phyloP scores from a whole-genome alignment of 441 rosid genomes.

The Erysimum pusillum region DNA sequence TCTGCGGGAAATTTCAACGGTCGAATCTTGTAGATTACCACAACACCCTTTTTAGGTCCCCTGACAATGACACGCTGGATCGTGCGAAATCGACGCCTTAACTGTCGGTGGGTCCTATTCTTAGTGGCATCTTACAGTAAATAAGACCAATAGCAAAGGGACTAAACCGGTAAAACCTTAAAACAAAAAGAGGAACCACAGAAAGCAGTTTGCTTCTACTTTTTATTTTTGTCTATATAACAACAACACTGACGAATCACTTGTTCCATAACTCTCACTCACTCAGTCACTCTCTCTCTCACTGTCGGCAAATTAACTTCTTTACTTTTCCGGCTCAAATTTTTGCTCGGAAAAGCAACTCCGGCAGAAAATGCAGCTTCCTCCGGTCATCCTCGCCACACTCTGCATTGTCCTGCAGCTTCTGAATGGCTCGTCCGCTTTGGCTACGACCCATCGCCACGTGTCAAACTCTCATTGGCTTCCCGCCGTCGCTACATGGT shows the following conservation, averaged over 20 bases:
- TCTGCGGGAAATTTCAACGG: slow-evolving; percentile 45
- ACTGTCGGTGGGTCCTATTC: slow-evolving; percentile 72
- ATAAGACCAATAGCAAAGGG: slow-evolving; percentile 38
- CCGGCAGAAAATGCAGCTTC: slow-evolving; percentile 45
- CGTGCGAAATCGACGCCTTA: slow-evolving; percentile 83
- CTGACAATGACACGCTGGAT: slow-evolving; percentile 48
- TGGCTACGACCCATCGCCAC: slow-evolving; percentile 34
- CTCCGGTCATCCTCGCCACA: slow-evolving; percentile 25
- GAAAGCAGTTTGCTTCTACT: slow-evolving; percentile 30
- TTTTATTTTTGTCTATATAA: slow-evolving; percentile 31
- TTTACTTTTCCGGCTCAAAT: not conserved
- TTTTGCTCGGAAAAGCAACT: not conserved
- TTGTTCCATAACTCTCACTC: slow-evolving; percentile 30
- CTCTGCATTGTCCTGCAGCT: slow-evolving; percentile 45
- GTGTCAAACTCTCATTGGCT: slow-evolving; percentile 64
- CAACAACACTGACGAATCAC: slow-evolving; percentile 37
- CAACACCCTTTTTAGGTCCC: slow-evolving; percentile 47
- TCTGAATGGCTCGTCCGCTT: not conserved
- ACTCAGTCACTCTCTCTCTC: slow-evolving; percentile 27
- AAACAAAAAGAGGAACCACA: slow-evolving; percentile 36
- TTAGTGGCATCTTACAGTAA: slow-evolving; percentile 57
- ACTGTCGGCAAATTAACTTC: slow-evolving; percentile 36
- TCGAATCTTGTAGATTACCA: slow-evolving; percentile 32
- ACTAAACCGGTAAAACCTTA: slow-evolving; percentile 1
- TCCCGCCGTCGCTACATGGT: slow-evolving; percentile 97